Base-by-base conservation (phyloP, 2,329 filamentous ascomycete genomes). In the Colletotrichum sp. region DNA sequence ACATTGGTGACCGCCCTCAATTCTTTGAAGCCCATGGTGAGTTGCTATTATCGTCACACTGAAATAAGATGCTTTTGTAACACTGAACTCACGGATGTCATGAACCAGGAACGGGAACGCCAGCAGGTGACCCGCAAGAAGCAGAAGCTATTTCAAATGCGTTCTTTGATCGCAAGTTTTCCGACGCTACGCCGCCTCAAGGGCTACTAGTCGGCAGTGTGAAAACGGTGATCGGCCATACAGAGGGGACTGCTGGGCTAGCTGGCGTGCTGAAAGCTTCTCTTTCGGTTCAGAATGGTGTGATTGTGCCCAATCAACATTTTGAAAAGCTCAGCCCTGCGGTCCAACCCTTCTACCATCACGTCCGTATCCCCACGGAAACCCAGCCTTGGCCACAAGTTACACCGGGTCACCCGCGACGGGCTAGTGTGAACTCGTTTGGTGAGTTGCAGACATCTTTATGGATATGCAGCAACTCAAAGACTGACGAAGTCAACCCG, bases 51-150 rank as follows among this genome's bases (percentile, higher is more conserved):
- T 84, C 5, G 86, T 18, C 18, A 71, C 5, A 65, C 3, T 2
- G 5, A 64, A n/a, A 1, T 6, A 4, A n/a, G 9, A 24, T 13
- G 18, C 2, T 13, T n/a, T 57, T 26, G 62, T 5, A 39, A 8
- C 9, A 28, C 15, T 49, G 30, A 59, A 32, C 69, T 72, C 2
- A 72, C 44, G 5, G 10, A 55, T 30, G 5, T 44, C 24, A 13
- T 28, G 8, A 44, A 8, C 18, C 16, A 32, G 86, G 85, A 1
- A 87, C 86, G 0, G 85, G 85, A 1, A 87, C 86, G 5, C 72
- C 78, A 8, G 80, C 80, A 3, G 86, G 86, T 1, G 86, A 87
- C 71, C 83, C 84, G 1, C 77, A 82, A 15, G 86, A 87, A 70
- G 81, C 82, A 5, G 44, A 71, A 6, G 84, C 83, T 5, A 81